A percentile compares a stretch with the other conserved stretches of the same genome.
Evolutionary conservation across 495 filamentous ascomycete species (phyloP).

Genomic region (Neurospora sp.): DNA sequence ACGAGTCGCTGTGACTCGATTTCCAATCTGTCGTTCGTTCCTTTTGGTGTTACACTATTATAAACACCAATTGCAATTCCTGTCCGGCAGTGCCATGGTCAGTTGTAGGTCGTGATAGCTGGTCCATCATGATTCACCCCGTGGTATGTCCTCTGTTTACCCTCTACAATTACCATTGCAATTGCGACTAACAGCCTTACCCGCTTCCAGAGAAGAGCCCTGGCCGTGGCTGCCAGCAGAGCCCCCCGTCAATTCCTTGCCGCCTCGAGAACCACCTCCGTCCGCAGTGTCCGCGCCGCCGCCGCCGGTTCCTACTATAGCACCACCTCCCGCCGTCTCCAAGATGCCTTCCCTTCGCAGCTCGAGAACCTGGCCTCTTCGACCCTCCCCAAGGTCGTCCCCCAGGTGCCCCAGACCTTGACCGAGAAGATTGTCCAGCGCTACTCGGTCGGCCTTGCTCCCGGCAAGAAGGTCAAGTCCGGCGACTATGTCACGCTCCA

Average conservation of each 20-base stretch:
- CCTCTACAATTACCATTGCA: background rate
- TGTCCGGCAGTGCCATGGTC: conserved; percentile 3
- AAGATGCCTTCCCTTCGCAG: conserved; percentile 20
- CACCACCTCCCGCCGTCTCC: conserved; percentile 14
- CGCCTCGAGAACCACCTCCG: conserved; percentile 3
- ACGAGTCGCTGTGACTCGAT: background rate
- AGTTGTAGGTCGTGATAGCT: background rate
- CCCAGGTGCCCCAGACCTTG: conserved; percentile 55
- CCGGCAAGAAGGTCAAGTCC: conserved; percentile 59
- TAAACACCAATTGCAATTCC: background rate
- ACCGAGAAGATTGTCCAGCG: conserved; percentile 89
- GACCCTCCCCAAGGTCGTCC: conserved; percentile 1
- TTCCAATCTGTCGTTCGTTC: background rate
- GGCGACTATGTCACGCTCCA: conserved; percentile 79
- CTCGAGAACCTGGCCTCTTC: conserved; percentile 11
- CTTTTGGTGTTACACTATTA: background rate
- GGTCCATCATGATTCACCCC: conserved; percentile 15
- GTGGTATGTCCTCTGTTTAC: conserved; percentile 9
- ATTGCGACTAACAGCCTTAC: background rate
- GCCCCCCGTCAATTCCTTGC: conserved; percentile 9
- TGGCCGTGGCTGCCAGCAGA: conserved; percentile 19
- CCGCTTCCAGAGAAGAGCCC: conserved; percentile 17
- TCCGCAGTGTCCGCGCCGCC: conserved; percentile 5
- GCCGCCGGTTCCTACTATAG: conserved; percentile 8
- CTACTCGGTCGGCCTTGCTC: conserved; percentile 59